A percentile compares a stretch with the other conserved stretches of the same genome.
Conservation (phyloP, 1,284 basidiomycete species). For the Ganoderma lucidum region DNA sequence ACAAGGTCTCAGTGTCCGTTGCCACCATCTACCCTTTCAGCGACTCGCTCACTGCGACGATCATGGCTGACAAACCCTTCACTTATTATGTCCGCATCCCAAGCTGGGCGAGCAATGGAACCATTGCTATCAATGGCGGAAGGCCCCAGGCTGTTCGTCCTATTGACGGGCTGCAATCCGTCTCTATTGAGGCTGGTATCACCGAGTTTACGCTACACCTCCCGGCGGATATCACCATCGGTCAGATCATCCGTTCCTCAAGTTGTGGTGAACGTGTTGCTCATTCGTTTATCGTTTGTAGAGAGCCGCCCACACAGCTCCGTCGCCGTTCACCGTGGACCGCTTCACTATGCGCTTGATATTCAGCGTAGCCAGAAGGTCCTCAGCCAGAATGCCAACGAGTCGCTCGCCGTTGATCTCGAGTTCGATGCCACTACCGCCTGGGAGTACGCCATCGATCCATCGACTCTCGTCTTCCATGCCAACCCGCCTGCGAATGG, state of each 20-base stretch:
- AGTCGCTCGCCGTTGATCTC: slow-evolving; percentile 56
- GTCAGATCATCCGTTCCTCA: neutral
- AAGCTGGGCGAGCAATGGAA: slow-evolving; percentile 57
- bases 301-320: slow-evolving; percentile 27
- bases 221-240: neutral
- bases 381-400: slow-evolving; percentile 50
- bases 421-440: slow-evolving; percentile 54
- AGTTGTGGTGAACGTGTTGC: neutral
- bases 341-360: slow-evolving; percentile 63
- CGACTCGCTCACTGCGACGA: slow-evolving; percentile 55
- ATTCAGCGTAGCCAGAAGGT: slow-evolving; percentile 50
- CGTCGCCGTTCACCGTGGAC: slow-evolving; percentile 61
- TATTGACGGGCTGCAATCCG: neutral
- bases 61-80: slow-evolving; percentile 55
- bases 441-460: slow-evolving; percentile 67
- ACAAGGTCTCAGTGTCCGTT: slow-evolving; percentile 52
- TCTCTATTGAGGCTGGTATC: neutral
- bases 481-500: slow-evolving; percentile 45
- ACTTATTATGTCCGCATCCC: slow-evolving; percentile 63
- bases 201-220: neutral
- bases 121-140: slow-evolving; percentile 48
- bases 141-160: neutral
- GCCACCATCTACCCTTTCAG: slow-evolving; percentile 64
- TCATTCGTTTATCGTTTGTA: neutral
- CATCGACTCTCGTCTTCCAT: slow-evolving; percentile 54